phyloP scores from a whole-genome alignment of 192 early-diverging fungal species.

The Oehlia diaphana region DNA sequence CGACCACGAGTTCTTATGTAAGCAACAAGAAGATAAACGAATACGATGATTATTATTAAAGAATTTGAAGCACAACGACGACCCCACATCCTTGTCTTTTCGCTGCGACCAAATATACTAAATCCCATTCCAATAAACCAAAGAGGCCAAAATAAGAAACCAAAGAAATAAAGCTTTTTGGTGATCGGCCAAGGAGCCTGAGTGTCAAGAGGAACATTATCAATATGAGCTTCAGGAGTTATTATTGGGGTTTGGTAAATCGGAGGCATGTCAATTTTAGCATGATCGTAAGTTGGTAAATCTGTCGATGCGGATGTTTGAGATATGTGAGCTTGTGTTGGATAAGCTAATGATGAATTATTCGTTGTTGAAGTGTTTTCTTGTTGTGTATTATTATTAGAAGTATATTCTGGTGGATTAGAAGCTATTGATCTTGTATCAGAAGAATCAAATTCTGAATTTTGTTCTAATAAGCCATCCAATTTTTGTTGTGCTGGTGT shows the following conservation, averaged over 20 bases:
- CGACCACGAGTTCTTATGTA: conserved; percentile 25
- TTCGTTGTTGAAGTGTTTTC: not conserved
- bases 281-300: conserved; percentile 15
- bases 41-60: not conserved
- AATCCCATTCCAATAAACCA: conserved; percentile 31
- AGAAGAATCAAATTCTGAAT: not conserved
- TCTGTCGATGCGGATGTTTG: not conserved
- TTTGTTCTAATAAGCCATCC: not conserved
- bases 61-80: conserved; percentile 24
- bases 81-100: conserved; percentile 18
- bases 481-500: conserved; percentile 10
- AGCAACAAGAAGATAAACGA: conserved; percentile 17
- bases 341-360: not conserved
- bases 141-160: conserved; percentile 30
- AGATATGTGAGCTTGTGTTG: conserved; percentile 13
- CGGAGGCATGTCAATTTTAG: conserved; percentile 25
- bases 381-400: too few species aligned
- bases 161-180: conserved; percentile 21
- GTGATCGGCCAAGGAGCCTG: conserved; percentile 22
- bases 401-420: conserved; percentile 10
- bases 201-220: not conserved
- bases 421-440: not conserved
- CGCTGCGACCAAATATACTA: conserved; percentile 3
- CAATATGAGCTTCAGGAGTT: not conserved
- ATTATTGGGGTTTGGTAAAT: not conserved